Conservation (phyloP, 768 basidiomycete species). For the Termitomyces heimii region DNA sequence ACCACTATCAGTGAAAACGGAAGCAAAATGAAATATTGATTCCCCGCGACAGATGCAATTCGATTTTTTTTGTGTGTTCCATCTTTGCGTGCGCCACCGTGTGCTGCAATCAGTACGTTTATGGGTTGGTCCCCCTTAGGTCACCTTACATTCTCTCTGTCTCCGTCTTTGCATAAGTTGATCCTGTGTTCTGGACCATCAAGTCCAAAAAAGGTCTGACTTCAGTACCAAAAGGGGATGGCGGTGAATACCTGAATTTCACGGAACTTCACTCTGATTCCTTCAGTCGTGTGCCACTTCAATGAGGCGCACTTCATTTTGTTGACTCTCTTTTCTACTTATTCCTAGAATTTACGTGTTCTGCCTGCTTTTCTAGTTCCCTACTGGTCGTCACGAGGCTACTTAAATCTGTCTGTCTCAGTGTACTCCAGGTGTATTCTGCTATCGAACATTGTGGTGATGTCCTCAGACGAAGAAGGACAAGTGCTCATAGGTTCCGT, state of each 20-base stretch:
- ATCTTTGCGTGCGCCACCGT: not conserved
- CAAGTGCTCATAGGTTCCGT: not conserved
- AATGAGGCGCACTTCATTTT: not conserved
- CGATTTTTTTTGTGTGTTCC: not conserved
- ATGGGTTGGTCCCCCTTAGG: not conserved
- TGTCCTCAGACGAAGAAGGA: conserved; percentile 11
- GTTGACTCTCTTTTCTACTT: not conserved
- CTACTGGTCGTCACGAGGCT: not conserved
- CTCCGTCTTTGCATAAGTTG: not conserved
- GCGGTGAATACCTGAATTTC: conserved; percentile 1
- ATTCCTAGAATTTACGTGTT: not conserved
- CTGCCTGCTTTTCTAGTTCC: not conserved
- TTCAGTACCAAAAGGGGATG: conserved; percentile 6
- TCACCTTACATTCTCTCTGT: not conserved
- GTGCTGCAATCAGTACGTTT: not conserved
- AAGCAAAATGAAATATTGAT: not conserved
- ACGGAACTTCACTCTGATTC: not conserved
- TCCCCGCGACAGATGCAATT: not conserved
- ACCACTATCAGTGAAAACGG: no score
- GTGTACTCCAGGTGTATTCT: not conserved
- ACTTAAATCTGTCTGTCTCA: conserved; percentile 1
- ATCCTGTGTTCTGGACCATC: not conserved
- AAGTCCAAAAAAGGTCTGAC: not conserved
- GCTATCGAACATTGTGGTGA: not conserved
- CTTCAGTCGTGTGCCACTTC: not conserved